Base-by-base conservation (phyloP, 2,329 filamentous ascomycete genomes). In the Aureobasidium sp. region DNA sequence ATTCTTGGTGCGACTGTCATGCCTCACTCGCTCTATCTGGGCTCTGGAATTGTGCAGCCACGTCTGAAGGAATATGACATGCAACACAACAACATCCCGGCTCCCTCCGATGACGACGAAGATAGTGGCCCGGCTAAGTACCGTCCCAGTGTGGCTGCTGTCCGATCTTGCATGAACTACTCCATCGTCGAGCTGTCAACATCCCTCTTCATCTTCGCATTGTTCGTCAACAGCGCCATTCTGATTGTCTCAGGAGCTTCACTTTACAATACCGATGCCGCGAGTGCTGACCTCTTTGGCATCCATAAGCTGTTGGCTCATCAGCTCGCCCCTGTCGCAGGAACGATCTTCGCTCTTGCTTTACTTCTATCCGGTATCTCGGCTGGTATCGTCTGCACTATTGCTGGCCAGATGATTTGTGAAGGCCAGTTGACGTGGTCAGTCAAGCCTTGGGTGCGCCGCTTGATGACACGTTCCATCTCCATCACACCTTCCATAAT, bases 321-420 rank as follows among this genome's bases (percentile, higher is more conserved):
- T 0, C 87, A 84, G 61, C 84, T 96, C 57, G 85, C 88, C 0
- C 85, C 87, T 0, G 88, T 83, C 0, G 91, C 90, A 0, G 91
- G 90, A 1, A 89, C 88, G 2, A 79, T 96, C n/a, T 96, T 96
- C 66, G 90, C 90, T 0, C 78, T 95, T 2, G 90, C 91, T 0
- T 78, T 96, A 1, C 81, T 96, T 0, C 82, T 95, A 0, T 92
- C 88, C 0, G 91, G 91, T 9, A 82, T 90, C 13, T 90, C 87
- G 0, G 91, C 91, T 0, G 91, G 91, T 6, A 90, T 96, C 39
- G 87, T 95, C 2, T 95, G 91, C 76, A 96, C 91, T 1, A 94
- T 96, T 67, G 84, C 91, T 0, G 91, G 91, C 0, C 91, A 96
- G 73, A 94, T 96, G 86, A 87, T 96, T 26, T 87, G 85, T 65